Base-by-base conservation (phyloP, 1,139 yeast species). In the Yamadazyma atmosphaerica region DNA sequence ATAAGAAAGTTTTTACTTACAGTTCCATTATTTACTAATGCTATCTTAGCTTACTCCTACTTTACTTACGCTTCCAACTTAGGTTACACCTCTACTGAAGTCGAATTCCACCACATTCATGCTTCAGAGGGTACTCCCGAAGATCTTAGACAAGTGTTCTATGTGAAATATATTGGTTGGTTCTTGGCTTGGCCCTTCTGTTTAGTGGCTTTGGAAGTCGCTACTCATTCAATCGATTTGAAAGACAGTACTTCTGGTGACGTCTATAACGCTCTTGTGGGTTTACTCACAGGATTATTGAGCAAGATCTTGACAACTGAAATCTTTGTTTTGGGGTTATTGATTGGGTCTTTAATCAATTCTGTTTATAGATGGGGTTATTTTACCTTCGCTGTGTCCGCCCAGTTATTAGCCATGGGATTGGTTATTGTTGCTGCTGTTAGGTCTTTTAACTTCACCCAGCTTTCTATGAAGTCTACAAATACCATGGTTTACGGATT, bases 301-400 rank as follows among this genome's bases (percentile, higher is more conserved):
- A 52, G 61, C 10, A 65, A 67, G 45, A 54, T 76, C 32, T 60
- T 76, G 39, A 55, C 72, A 19, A 67, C 72, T 38, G 79, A 73
- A 54, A 65, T 77, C 13, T 76, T 61, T 50, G 80, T 78, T 23
- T 66, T 81, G 40, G 71, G 77, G 36, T 65, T 77, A 36, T 67
- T 81, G 55, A 68, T 79, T 53, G 86, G 83, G 46, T 50, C 72
- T 19, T 60, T 79, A 43, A 76, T 81, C 40, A 56, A 58, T 37
- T 75, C 85, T 11, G 63, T 79, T 39, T 81, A 81, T 61, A 81
- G 77, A 60, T 81, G 86, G 86, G 87, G 84, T 50, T 79, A 74
- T 67, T 79, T 68, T 44, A 66, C 72, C 32, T 68, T 68, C 50
- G 61, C 69, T 15, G 54, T 54, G n/a, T 44, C 55, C 39, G 70